Evolutionary conservation across 768 basidiomycete genomes (phyloP), one percentile per base, ranked within the genome.

Genomic region (Tephrocybe sp.): DNA sequence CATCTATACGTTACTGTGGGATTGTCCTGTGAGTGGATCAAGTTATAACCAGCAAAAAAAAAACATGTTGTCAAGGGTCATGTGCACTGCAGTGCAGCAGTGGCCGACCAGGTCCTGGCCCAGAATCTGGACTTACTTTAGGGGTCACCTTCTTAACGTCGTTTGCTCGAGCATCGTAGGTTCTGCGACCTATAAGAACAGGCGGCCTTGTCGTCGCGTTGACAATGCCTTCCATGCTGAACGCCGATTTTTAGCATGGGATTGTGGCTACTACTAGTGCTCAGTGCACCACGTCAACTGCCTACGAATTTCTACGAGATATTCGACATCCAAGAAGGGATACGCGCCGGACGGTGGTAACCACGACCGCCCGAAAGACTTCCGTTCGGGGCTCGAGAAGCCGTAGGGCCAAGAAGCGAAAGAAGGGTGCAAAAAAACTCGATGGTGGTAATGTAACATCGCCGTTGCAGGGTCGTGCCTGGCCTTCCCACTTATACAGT

Each of bases 301-400:
- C 21, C 37, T 38, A n/a, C 16, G 12, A 3, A 19, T 21, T 12
- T 5, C 18, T 12, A 19, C 6, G 16, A 38, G 37, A n/a, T 7
- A n/a, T n/a, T 19, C 18, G 37, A 19, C 37, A 27, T 16, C 25
- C 23, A 2, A 25, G 24, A 42, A 27, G 41, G 41, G 24, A 27
- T 18, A 19, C 16, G 37, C 13, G 6, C 39, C 21, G 39, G 19
- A 3, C 12, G 12, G 21, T n/a, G n/a, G 12, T 16, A 21, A 7
- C n/a, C 11, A 27, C 3, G 15, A 7, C 41, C 37, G 43, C 30
- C 29, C 42, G 44, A 18, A 30, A 25, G 41, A n/a, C 19, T 19
- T 36, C 50, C 44, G 38, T 45, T 15, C 36, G 50, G 50, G 44
- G 50, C 31, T 45, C 10, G 44, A 45, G 50, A 51, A 51, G 50